Evolutionary conservation across 169 alveolate species (phyloP).

Genomic region (Plasmodium vinckei): DNA sequence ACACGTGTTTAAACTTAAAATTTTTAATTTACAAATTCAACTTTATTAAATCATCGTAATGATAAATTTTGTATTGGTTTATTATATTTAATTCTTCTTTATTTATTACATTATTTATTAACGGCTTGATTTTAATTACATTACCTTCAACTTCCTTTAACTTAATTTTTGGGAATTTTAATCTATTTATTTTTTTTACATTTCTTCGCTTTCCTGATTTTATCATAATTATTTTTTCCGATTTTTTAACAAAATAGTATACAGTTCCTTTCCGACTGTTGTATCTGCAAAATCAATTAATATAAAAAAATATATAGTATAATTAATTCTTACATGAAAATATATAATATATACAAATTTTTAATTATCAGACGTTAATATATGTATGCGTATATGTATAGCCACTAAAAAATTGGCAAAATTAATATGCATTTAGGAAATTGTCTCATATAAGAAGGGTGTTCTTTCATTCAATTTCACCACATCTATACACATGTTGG

Average conservation of each 20-base stretch:
- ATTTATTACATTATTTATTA: conserved; percentile 22
- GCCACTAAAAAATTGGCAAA: too few relatives aligned
- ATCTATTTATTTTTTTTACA: conserved; percentile 11
- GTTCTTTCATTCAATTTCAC: too few relatives aligned
- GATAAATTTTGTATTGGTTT: conserved; percentile 29
- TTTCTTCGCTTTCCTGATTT: conserved; percentile 47
- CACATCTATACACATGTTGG: neutral
- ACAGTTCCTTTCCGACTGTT: conserved; percentile 56
- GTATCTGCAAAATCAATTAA: conserved; percentile 13
- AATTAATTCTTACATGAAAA: too few relatives aligned
- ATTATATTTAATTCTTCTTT: conserved; percentile 31
- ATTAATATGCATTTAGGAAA: too few relatives aligned
- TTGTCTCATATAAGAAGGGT: too few relatives aligned
- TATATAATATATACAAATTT: too few relatives aligned
- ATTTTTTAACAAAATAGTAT: conserved; percentile 41
- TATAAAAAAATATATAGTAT: neutral
- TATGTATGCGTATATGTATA: too few relatives aligned
- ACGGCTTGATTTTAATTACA: conserved; percentile 6
- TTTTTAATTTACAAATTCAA: neutral
- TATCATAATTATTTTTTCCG: conserved; percentile 17
- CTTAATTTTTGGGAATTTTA: conserved; percentile 15
- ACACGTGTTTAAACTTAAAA: too few relatives aligned
- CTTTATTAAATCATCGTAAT: conserved; percentile 46
- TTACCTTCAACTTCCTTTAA: conserved; percentile 7
- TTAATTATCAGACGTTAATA: too few relatives aligned